Evolutionary conservation across 805 yeast species (phyloP), one percentile per base, ranked within the genome.

Genomic region (Maudiozyma turicensis): DNA sequence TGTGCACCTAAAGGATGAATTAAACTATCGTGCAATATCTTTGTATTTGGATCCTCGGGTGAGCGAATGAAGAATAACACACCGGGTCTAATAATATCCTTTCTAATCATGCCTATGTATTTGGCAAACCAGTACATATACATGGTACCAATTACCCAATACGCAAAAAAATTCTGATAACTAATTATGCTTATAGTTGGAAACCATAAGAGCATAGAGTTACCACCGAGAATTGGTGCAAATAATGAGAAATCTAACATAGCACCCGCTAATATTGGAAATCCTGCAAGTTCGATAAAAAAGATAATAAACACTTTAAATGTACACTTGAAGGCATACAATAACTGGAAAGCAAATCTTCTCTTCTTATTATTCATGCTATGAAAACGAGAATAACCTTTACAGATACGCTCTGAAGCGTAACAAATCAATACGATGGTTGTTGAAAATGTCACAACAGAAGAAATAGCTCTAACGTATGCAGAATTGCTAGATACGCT

Each of bases 11-110:
- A 75, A 0, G 96, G 86, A 55, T 85, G 80, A 50, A 85, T 83
- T 47, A 93, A 66, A 1, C 95, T 93, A 61, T 90, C 96, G 55
- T 88, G 91, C 40, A 91, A 75, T 10, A 93, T 77, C 55, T 91
- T 80, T 43, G 88, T 82, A 57, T 86, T 84, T 39, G 95, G 96
- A 62, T 93, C 97, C 57, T 89, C 96, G 5, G 96, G 96, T 26
- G 95, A 88, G 57, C 96, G 77, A 52, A 93, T 85, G 69, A 93
- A 93, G 64, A 81, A 93, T 44, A 93, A 71, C 8, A 87, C 96
- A 10, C 99, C 99, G 0, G 85, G 83, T 49, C 99, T 76, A 50
- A 91, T 73, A 39, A 88, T 80, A 51, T 72, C 68, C 43, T 76
- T 70, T 52, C 99, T 74, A 20, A 82, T 75, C 89, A 89, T 83